Evolutionary conservation across 2,329 filamentous ascomycete species (phyloP), one percentile per base, ranked within the genome.

Genomic region (Cercospora zeina): DNA sequence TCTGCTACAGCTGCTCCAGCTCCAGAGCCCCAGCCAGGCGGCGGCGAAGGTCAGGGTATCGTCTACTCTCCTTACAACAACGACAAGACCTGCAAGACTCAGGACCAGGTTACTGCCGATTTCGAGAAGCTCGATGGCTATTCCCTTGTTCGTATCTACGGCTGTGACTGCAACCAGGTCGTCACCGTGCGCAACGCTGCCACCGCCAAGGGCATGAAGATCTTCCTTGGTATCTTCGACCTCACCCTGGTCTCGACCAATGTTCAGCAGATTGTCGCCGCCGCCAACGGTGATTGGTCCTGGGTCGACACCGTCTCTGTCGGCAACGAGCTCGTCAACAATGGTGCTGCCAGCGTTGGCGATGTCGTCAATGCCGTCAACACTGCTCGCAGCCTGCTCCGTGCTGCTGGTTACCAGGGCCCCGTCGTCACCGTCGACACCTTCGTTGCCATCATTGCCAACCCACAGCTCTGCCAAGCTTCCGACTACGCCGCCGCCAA

Each of bases 401-500:
- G 83, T 30, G 73, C 71, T 0, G 82, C 83, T 24, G 90, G 89
- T 0, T 96, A 88, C 76, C 75, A 77, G 1, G 91, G 91, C 2
- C 85, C 85, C 1, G 86, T 96, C 31, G 89, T 93, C 37, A 87
- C 89, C 0, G 89, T 93, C 51, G 92, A 96, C 73, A 93, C 90
- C 0, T 89, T 90, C 70, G 82, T 84, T 21, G 86, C 88, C 4
- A 82, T 87, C n/a, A 78, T 87, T 53, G 77, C 79, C 55, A 83
- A 95, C 72, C 88, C 93, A 69, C 87, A 88, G 0, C 82, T 96
- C 53, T 96, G 91, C 77, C 75, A 86, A 27, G 81, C 80, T 50
- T 90, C 89, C 0, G 91, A 96, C 72, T 90, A 89, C 77, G 91
- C 88, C 71, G 89, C 90, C 14, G 84, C 89, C 73, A 96, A 96